Base-by-base conservation (phyloP, 2,329 filamentous ascomycete species). In the Myriosclerotinia scirpicola region DNA sequence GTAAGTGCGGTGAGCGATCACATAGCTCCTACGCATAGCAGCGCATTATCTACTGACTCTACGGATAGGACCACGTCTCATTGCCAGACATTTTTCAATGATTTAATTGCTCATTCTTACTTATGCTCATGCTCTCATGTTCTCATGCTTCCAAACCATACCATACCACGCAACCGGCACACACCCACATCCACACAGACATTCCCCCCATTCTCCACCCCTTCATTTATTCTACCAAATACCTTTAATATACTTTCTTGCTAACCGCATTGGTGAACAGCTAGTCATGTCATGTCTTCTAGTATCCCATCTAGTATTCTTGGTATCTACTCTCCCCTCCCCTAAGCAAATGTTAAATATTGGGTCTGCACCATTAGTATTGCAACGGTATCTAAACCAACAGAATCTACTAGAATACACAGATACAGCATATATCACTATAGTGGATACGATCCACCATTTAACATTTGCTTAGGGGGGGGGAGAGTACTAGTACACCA, bases 1-100 rank as follows among this genome's bases (percentile, higher is more conserved):
- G 1, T 50, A 50, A 14, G 11, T 50, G 46, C 44, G 64, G 64
- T 65, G 54, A 60, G 44, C 54, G 50, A 58, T 65, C 64, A 65
- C 54, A 65, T 48, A 53, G 48, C 50, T 26, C 26, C 26, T 26
- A 26, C 26, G 38, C 55, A 58, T 48, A 53, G 48, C 50, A 30
- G 26, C 38, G 26, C 56, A 46, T 44, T 38, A 26, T 52, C 22
- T 42, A 36, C 56, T 48, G 15, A 59, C 30, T n/a, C 26, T 53
- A 34, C 54, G 48, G 58, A 50, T 60, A 44, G 15, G 58, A 50
- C n/a, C 58, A 60, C 58, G 58, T 60, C 58, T 60, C n/a, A 34
- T 11, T 36, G 30, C 30, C 58, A 40, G 38, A 20, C 38, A 58
- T 30, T 30, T n/a, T 40, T 22, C 38, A 14, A 15, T 4, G 11